Evolutionary conservation across 768 basidiomycete species (phyloP).

Genomic region (Coprinellus micaceus): DNA sequence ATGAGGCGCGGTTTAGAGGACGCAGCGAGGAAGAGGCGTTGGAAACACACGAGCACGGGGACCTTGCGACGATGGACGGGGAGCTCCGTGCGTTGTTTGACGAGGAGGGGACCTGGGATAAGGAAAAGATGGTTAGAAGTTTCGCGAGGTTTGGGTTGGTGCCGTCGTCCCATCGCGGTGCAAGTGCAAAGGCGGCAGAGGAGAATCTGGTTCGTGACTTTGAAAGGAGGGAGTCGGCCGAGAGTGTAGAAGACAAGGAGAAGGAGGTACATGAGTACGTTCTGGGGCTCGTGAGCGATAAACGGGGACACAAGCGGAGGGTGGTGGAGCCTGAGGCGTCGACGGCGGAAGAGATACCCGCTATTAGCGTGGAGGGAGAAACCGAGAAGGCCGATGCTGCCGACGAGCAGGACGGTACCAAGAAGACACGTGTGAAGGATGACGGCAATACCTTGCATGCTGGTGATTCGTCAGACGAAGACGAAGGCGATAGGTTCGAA

Average conservation of each 20-base stretch:
- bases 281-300: background rate
- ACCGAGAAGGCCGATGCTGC: no score
- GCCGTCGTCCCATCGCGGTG: conserved; percentile 32
- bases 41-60: conserved; percentile 26
- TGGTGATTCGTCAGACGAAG: no score
- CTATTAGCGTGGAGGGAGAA: background rate
- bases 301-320: background rate
- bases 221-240: conserved; percentile 27
- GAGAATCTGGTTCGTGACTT: background rate
- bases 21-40: conserved; percentile 12
- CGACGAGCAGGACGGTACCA: no score
- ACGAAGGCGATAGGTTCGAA: background rate
- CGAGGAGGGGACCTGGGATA: conserved; percentile 60
- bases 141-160: conserved; percentile 61
- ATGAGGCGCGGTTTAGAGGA: background rate
- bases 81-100: conserved; percentile 42
- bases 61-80: conserved; percentile 25
- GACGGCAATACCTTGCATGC: no score
- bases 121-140: conserved; percentile 70
- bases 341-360: background rate
- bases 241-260: background rate
- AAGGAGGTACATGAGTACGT: conserved; percentile 3
- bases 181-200: conserved; percentile 19
- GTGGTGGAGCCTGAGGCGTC: background rate
- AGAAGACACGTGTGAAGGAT: no score